Evolutionary conservation across 169 alveolate genomes (phyloP).

Genomic region (Plasmodium falciparum): DNA sequence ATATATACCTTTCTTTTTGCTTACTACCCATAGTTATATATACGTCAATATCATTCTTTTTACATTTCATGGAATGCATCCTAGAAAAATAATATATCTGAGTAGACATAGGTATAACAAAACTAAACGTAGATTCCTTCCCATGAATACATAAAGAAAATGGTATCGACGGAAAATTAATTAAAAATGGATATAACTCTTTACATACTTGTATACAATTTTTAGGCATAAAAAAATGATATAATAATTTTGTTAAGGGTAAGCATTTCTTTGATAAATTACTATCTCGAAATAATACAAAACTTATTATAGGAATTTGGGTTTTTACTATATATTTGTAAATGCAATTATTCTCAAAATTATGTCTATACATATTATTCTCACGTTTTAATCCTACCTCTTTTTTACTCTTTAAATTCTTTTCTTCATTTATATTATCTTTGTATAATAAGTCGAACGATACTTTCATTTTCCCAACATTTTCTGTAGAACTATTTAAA

Average conservation of each 20-base stretch:
- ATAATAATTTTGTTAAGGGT: constrained; percentile 55
- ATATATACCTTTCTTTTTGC: neutral
- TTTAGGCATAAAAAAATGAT: constrained; percentile 48
- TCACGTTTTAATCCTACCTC: neutral
- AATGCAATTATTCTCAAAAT: too few species aligned
- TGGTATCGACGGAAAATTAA: constrained; percentile 52
- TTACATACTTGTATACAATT: constrained; percentile 59
- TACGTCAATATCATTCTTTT: neutral
- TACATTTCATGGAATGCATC: constrained; percentile 37
- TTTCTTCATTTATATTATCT: neutral
- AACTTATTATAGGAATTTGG: constrained; percentile 67
- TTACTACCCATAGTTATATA: constrained; percentile 26
- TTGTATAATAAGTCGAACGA: neutral
- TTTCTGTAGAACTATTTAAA: neutral
- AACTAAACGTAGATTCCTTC: constrained; percentile 41
- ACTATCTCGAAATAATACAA: constrained; percentile 42
- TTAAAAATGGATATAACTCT: constrained; percentile 42
- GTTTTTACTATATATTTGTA: constrained; percentile 16
- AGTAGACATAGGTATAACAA: constrained; percentile 39
- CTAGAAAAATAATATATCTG: constrained; percentile 65
- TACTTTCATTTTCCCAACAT: neutral
- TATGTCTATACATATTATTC: neutral
- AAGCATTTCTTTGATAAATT: constrained; percentile 53
- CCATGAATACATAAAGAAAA: constrained; percentile 74
- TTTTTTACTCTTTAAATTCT: neutral